These are phyloP conservation scores for Fusarium sp. DNA, from an alignment of 2,329 filamentous ascomycete species.

Conservation along the genomic window DNA sequence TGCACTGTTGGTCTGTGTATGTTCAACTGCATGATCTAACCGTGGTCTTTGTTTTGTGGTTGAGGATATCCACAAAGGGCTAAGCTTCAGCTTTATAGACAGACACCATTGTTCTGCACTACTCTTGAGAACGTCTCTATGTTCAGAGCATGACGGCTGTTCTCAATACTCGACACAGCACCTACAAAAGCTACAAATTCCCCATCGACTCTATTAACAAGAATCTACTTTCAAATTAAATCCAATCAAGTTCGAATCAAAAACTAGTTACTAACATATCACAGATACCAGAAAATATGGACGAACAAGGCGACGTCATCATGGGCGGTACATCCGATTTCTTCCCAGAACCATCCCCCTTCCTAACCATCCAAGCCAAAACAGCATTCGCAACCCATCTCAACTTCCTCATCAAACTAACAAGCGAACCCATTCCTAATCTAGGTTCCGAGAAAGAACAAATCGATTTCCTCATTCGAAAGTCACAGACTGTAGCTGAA, in stretches of 20 bases:
- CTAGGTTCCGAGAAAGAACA: neutral
- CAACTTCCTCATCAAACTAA: neutral
- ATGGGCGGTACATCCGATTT: neutral
- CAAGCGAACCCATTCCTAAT: neutral
- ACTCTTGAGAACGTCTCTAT: rapidly evolving
- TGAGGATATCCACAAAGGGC: neutral
- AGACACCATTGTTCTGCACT: neutral
- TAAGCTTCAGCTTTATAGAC: rapidly evolving
- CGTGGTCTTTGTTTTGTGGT: rapidly evolving
- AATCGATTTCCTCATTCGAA: neutral
- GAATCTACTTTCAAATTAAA: no score
- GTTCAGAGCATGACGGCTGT: no score
- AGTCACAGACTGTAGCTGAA: neutral
- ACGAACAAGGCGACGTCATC: neutral
- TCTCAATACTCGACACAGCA: rapidly evolving
- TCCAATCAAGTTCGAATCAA: neutral
- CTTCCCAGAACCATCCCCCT: neutral
- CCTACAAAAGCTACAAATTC: rapidly evolving
- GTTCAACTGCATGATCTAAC: rapidly evolving
- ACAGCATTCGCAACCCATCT: neutral
- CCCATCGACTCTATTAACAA: neutral
- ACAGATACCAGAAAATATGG: neutral
- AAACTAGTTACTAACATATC: neutral
- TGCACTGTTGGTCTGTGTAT: neutral
- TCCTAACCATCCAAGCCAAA: neutral